Percentiles rank a stretch among this genome's conserved stretches.
These are phyloP conservation scores for Fusarium transvaalense DNA, from an alignment of 2,329 filamentous ascomycete genomes.

Conservation along the genomic window DNA sequence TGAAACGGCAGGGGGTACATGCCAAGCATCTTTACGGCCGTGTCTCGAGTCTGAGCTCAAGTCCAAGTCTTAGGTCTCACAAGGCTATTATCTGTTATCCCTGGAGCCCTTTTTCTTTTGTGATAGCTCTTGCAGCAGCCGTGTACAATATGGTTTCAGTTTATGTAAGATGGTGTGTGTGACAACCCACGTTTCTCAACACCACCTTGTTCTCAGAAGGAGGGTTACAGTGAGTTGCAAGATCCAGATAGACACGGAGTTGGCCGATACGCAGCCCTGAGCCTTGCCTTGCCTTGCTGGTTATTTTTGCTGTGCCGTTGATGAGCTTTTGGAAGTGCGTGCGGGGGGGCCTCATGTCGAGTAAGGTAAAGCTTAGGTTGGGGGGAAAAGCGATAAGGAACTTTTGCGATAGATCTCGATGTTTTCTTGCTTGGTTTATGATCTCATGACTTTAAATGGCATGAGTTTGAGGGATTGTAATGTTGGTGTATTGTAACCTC, in stretches of 20 bases:
- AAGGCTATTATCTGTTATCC: background rate
- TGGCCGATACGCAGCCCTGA: constrained; percentile 20
- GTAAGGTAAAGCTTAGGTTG: background rate
- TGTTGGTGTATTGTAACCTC: background rate
- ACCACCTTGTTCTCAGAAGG: constrained; percentile 15
- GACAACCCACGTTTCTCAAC: constrained; percentile 23
- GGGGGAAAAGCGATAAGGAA: constrained; percentile 7
- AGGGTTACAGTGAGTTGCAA: constrained; percentile 18
- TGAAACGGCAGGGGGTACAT: constrained; percentile 10
- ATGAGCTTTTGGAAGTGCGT: constrained; percentile 10
- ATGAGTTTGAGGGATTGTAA: background rate
- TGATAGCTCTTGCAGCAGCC: constrained; percentile 1
- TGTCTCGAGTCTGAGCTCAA: background rate
- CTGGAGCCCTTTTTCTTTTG: background rate
- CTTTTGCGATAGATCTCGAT: constrained; percentile 35
- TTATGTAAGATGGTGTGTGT: constrained; percentile 26
- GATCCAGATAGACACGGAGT: constrained; percentile 26
- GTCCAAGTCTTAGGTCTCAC: background rate
- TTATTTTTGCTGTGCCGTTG: constrained; percentile 28
- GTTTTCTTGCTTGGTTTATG: background rate
- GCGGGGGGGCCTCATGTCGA: constrained; percentile 18
- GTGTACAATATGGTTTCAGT: constrained; percentile 16
- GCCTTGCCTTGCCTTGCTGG: constrained; percentile 4
- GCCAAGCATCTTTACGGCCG: background rate
- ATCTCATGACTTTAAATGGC: background rate